These are phyloP conservation scores for Beauveria australis DNA, from an alignment of 2,329 filamentous ascomycete genomes.

Conservation along the genomic window DNA sequence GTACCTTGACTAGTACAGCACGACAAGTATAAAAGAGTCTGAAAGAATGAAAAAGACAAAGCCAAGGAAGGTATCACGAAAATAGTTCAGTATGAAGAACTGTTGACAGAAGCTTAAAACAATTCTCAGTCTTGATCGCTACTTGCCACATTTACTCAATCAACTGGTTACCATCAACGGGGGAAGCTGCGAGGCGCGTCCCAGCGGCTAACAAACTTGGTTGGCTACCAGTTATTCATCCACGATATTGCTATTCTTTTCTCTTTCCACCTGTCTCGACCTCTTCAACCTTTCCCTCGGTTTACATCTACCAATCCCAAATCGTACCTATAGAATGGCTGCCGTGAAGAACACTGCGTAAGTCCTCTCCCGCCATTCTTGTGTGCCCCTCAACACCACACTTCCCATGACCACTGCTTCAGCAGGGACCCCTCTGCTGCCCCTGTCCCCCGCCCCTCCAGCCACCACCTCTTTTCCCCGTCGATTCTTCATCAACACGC, in stretches of 20 bases:
- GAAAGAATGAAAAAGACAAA: no score
- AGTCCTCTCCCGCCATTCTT: slow-evolving; percentile 1
- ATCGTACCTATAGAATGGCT: slow-evolving; percentile 20
- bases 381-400: slow-evolving; percentile 10
- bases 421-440: not conserved
- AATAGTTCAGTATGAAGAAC: no score
- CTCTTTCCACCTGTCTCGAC: not conserved
- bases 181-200: not conserved
- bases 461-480: not conserved
- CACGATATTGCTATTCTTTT: not conserved
- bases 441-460: not conserved
- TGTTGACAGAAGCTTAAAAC: no score
- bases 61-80: no score
- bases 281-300: no score
- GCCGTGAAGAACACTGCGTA: slow-evolving; percentile 20
- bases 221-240: not conserved
- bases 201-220: not conserved
- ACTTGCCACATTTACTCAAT: no score
- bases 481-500: no score
- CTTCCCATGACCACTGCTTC: not conserved
- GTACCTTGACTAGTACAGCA: no score
- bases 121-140: no score
- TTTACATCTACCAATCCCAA: not conserved
- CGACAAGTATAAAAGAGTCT: no score
- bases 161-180: no score